Evolutionary conservation across 352 stramenopile genomes (phyloP), one percentile per base, ranked within the genome.

Genomic region (Pythium monospermum): DNA sequence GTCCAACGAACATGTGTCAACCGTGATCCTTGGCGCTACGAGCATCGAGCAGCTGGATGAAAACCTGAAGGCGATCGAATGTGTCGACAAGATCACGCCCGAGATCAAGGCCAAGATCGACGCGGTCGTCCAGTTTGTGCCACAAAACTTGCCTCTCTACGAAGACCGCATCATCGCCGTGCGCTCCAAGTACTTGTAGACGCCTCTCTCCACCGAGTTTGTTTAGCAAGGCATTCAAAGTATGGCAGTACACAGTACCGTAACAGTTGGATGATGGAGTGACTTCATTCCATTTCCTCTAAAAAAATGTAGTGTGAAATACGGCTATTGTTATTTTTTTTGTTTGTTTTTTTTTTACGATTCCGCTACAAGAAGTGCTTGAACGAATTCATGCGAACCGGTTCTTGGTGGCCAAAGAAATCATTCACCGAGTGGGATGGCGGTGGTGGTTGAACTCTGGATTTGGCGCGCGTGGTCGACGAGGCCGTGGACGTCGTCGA

Each of bases 1-100:
- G 4, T 69, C 68, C 16, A 84, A 85, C 60, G 18, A 55, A 30
- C 70, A 85, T 48, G 73, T 85, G 3, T 76, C 61, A 12, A 78
- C 64, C 1, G 73, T 85, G 8, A 68, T 85, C 23, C 53, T 78
- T 28, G 74, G 74, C 8, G 73, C 73, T 30, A 85, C 66, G 30
- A 83, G 66, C 32, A 63, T 65, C 22, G 30, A 51, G 13, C 72
- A 85, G 53, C 59, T 85, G 1, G 68, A 83, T 23, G 69, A 82
- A 26, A 83, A 83, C 59, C 50, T 83, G 18, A 68, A 66, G 40
- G 68, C 71, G 6, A 55, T 76, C 31, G 52, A 63, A 31, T 28
- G 76, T 6, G 31, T 69, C 16, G 47, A 62, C 39, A 77, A 79
- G 62, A 57, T 82, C 38, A 82, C 69, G 6, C 61, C 69, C 23